These are phyloP conservation scores for Sideroxylon spinosum DNA, from an alignment of 179 eudicot genomes.

Conservation along the genomic window DNA sequence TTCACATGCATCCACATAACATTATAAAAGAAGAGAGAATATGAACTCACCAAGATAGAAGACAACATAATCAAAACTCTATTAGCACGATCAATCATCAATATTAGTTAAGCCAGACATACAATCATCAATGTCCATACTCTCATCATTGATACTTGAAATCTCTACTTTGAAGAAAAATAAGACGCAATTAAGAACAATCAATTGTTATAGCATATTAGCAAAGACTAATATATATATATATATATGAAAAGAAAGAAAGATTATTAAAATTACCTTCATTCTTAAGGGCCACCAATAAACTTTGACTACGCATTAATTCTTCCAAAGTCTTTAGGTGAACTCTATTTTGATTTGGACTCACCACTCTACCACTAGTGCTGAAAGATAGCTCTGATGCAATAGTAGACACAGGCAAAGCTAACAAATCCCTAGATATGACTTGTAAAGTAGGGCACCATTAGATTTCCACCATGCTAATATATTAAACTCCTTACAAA, in stretches of 20 bases:
- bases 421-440: too few relatives aligned
- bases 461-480: constrained; percentile 1
- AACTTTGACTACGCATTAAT: not conserved
- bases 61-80: too few relatives aligned
- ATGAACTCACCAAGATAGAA: too few relatives aligned
- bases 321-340: too few relatives aligned
- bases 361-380: too few relatives aligned
- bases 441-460: not conserved
- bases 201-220: not conserved
- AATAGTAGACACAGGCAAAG: too few relatives aligned
- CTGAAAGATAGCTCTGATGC: too few relatives aligned
- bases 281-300: not conserved
- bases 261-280: not conserved
- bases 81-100: not conserved
- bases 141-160: not conserved
- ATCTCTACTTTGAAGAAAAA: not conserved
- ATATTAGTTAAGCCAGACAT: not conserved
- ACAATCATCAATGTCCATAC: not conserved
- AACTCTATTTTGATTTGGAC: too few relatives aligned
- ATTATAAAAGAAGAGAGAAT: too few relatives aligned
- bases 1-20: too few relatives aligned
- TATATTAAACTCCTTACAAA: not conserved
- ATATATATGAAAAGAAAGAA: not conserved
- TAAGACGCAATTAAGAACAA: not conserved
- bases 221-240: not conserved